These are phyloP conservation scores for Luvunga scandens DNA, from an alignment of 345 rosid species.

Conservation along the genomic window DNA sequence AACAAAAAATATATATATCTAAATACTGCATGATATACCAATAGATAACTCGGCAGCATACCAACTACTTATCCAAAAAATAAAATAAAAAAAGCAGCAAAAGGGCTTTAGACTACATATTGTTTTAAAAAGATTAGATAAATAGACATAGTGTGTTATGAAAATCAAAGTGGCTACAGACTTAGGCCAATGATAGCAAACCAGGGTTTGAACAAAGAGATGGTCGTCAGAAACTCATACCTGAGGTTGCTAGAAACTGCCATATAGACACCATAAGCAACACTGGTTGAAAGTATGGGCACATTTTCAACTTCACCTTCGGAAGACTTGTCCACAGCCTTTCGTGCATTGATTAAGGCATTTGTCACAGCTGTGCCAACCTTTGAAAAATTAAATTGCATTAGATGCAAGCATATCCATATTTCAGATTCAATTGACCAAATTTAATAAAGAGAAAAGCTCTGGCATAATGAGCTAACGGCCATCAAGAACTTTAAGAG, in stretches of 20 bases:
- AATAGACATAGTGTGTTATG: background rate
- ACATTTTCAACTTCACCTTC: conserved; percentile 72
- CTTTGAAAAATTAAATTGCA: conserved; percentile 33
- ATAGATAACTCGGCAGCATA: background rate
- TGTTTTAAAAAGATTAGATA: background rate
- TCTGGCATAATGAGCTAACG: background rate
- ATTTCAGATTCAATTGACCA: conserved; percentile 1
- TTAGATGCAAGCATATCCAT: conserved; percentile 12
- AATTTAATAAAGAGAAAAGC: background rate
- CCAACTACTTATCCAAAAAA: background rate
- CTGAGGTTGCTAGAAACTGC: conserved; percentile 97
- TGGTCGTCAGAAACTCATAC: conserved; percentile 30
- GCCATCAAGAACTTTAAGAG: background rate
- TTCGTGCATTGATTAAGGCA: conserved; percentile 76
- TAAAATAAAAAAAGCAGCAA: background rate
- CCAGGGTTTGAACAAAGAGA: background rate
- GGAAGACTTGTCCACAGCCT: conserved; percentile 71
- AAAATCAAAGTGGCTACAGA: background rate
- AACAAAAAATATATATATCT: background rate
- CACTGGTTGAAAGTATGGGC: conserved; percentile 88
- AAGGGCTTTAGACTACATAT: background rate
- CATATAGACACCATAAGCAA: conserved; percentile 96
- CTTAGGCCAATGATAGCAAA: background rate
- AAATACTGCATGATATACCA: background rate
- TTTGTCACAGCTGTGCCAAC: conserved; percentile 92